Percentiles rank a stretch among this genome's conserved stretches.
These are phyloP conservation scores for Mycosarcoma maydis DNA, from an alignment of 1,284 basidiomycete species.

Conservation along the genomic window DNA sequence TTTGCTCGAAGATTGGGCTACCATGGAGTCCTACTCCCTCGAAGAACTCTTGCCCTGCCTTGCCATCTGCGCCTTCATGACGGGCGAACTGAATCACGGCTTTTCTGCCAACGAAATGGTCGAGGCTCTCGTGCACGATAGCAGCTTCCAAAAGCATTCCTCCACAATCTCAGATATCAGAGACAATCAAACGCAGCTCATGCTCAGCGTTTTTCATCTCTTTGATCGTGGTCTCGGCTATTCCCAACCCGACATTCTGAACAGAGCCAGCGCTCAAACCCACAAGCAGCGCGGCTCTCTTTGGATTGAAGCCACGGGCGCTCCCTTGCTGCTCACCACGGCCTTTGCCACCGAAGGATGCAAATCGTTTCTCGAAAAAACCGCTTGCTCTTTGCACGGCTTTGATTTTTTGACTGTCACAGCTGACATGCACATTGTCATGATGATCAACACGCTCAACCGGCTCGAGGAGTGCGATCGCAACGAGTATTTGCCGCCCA, in stretches of 20 bases:
- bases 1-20: constrained; percentile 44
- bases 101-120: constrained; percentile 44
- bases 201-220: constrained; percentile 40
- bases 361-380: constrained; percentile 47
- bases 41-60: constrained; percentile 32
- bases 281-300: constrained; percentile 20
- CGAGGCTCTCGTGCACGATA: constrained; percentile 18
- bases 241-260: constrained; percentile 35
- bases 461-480: constrained; percentile 43
- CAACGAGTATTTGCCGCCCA: constrained; percentile 36
- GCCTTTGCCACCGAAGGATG: constrained; percentile 39
- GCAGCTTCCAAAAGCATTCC: constrained; percentile 12
- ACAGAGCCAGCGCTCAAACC: constrained; percentile 1
- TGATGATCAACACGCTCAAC: constrained; percentile 32
- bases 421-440: constrained; percentile 33
- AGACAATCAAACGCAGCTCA: constrained; percentile 23
- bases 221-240: constrained; percentile 47
- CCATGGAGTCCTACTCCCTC: constrained; percentile 42
- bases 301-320: constrained; percentile 40
- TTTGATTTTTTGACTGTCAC: constrained; percentile 34
- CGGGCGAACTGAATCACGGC: constrained; percentile 38
- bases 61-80: constrained; percentile 40
- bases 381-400: constrained; percentile 39
- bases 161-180: constrained; percentile 20
- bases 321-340: constrained; percentile 39